phyloP scores from a whole-genome alignment of 2,329 filamentous ascomycete genomes.

The Botrytis galanthina region DNA sequence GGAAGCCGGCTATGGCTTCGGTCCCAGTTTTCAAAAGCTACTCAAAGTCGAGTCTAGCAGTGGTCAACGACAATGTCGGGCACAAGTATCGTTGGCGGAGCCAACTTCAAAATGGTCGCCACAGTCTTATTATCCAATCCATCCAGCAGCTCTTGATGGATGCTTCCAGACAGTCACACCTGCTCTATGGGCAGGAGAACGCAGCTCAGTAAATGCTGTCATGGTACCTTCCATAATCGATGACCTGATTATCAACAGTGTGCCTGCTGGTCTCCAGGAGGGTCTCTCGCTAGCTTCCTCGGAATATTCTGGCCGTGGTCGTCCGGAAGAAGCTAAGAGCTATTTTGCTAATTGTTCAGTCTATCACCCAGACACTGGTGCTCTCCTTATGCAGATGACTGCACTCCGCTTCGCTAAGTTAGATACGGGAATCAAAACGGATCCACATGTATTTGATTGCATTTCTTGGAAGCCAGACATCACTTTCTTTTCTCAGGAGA shows the following conservation, averaged over 20 bases:
- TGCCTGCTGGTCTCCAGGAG: conserved; percentile 8
- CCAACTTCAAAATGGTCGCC: conserved; percentile 23
- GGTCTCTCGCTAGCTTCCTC: conserved; percentile 20
- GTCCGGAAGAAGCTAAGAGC: conserved; percentile 22
- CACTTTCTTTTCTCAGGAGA: conserved; percentile 22
- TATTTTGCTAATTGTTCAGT: conserved; percentile 21
- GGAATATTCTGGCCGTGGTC: conserved; percentile 19
- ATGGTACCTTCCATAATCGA: conserved; percentile 30
- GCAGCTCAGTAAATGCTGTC: conserved; percentile 25
- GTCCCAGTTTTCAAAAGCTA: not conserved
- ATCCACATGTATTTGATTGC: conserved; percentile 14
- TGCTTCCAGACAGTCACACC: conserved; percentile 35
- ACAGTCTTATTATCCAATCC: conserved; percentile 38
- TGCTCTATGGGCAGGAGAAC: conserved; percentile 28
- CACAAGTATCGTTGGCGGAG: not conserved
- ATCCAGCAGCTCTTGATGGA: conserved; percentile 39
- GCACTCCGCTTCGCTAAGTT: conserved; percentile 28
- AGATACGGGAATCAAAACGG: conserved; percentile 1
- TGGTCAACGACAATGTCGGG: conserved; percentile 15
- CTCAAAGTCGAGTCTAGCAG: not conserved
- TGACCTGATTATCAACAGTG: conserved; percentile 29
- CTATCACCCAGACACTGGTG: conserved; percentile 25
- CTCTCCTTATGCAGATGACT: conserved; percentile 29
- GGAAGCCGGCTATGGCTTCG: conserved; percentile 2
- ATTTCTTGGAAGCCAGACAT: not conserved